Evolutionary conservation across 2,329 filamentous ascomycete species (phyloP).

Genomic region (Colletotrichum incanum): DNA sequence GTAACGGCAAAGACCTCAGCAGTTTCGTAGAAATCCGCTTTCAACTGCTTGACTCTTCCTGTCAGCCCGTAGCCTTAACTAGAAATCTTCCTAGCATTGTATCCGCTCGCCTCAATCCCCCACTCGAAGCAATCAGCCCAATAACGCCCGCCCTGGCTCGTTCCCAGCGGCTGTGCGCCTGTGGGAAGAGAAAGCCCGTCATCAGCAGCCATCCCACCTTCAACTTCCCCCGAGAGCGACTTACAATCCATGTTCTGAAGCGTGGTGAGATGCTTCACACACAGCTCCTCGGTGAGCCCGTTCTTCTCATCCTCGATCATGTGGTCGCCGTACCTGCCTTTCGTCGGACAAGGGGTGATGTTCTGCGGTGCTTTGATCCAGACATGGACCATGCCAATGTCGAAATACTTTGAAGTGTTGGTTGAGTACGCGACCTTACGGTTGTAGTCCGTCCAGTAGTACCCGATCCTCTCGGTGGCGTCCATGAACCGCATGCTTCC

Average conservation of each 20-base stretch:
- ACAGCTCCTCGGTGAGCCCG: constrained; percentile 4
- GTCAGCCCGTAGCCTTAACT: neutral
- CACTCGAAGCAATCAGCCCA: constrained; percentile 39
- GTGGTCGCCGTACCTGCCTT: neutral
- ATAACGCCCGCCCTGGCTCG: constrained; percentile 7
- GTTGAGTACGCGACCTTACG: neutral
- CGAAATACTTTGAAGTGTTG: neutral
- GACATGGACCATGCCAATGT: constrained; percentile 30
- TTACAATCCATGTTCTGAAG: constrained; percentile 26
- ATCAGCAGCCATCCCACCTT: constrained; percentile 6
- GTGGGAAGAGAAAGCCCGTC: neutral
- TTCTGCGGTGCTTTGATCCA: constrained; percentile 27
- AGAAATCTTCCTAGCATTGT: constrained; percentile 12
- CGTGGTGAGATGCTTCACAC: neutral
- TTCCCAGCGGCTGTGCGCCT: constrained; percentile 9
- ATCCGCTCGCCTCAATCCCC: constrained; percentile 38
- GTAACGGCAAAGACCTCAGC: no score
- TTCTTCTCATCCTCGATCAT: constrained; percentile 2
- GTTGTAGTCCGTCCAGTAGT: constrained; percentile 36
- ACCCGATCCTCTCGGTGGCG: constrained; percentile 1
- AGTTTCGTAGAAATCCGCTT: no score
- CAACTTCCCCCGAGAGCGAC: neutral
- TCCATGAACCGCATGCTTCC: constrained; percentile 2
- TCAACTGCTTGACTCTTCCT: no score
- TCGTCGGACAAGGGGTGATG: constrained; percentile 1